Percentiles rank a stretch among this genome's conserved stretches.
These are phyloP conservation scores for Akanthomyces muscarius DNA, from an alignment of 2,329 filamentous ascomycete genomes.

Conservation along the genomic window DNA sequence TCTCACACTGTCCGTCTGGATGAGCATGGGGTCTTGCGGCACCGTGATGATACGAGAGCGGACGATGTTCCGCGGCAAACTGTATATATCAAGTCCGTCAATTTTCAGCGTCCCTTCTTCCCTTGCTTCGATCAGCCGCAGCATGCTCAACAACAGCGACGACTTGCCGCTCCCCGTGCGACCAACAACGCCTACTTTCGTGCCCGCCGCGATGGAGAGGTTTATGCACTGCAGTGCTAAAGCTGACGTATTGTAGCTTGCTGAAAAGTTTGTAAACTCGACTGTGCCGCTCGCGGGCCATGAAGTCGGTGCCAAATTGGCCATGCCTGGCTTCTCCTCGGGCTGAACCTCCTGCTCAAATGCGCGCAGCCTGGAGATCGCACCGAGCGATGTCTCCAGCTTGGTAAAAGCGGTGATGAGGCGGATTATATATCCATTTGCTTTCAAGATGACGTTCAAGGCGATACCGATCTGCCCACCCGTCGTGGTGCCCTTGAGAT, in stretches of 20 bases:
- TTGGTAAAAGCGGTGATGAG: background rate
- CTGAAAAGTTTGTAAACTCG: too few relatives aligned
- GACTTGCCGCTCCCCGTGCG: conserved; percentile 48
- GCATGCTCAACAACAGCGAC: conserved; percentile 39
- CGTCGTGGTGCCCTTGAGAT: conserved; percentile 2
- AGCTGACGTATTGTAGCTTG: too few relatives aligned
- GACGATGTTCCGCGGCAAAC: conserved; percentile 35
- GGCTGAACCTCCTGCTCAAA: conserved; percentile 21
- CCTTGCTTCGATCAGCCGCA: conserved; percentile 40
- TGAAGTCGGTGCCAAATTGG: conserved; percentile 21
- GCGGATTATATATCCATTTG: background rate
- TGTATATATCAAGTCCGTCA: too few relatives aligned
- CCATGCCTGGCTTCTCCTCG: conserved; percentile 19
- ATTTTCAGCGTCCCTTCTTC: conserved; percentile 27
- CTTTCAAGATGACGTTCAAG: background rate
- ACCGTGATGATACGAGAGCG: conserved; percentile 34
- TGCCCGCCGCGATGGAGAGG: conserved; percentile 40
- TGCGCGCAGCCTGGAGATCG: conserved; percentile 23
- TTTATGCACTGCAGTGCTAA: conserved; percentile 38
- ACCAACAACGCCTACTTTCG: conserved; percentile 47
- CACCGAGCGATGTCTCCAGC: conserved; percentile 26
- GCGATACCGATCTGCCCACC: background rate
- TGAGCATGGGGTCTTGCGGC: conserved; percentile 16
- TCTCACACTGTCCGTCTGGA: conserved; percentile 18
- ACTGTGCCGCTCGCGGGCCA: too few relatives aligned